Conservation (phyloP, 768 basidiomycete genomes). For the Boletus subparvulus region DNA sequence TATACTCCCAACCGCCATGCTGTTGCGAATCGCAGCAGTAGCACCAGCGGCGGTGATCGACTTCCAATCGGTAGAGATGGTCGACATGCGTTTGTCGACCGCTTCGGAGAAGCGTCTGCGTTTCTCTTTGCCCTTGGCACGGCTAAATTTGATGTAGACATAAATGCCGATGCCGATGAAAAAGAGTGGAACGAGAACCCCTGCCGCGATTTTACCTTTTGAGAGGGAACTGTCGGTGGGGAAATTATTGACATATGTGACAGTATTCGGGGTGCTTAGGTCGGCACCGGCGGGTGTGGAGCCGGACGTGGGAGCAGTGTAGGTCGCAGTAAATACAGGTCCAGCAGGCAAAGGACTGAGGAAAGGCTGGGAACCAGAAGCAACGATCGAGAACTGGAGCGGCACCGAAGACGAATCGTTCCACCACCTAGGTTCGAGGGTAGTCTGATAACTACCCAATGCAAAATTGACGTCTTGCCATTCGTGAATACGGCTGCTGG, state of each 20-base stretch:
- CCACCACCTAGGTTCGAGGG: constrained; percentile 70
- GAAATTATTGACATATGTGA: constrained; percentile 42
- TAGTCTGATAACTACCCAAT: constrained; percentile 48
- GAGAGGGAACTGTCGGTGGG: constrained; percentile 37
- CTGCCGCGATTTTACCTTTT: constrained; percentile 65
- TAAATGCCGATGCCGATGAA: constrained; percentile 45
- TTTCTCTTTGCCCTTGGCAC: constrained; percentile 49
- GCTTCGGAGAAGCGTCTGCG: constrained; percentile 60
- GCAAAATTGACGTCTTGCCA: constrained; percentile 55
- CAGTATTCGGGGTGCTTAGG: constrained; percentile 30
- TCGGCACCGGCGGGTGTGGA: constrained; percentile 42
- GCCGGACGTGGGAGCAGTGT: constrained; percentile 43
- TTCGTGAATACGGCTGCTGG: constrained; percentile 48
- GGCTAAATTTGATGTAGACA: constrained; percentile 53
- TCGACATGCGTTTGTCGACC: constrained; percentile 82
- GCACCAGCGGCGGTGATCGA: constrained; percentile 69
- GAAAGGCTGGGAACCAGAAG: constrained; percentile 50
- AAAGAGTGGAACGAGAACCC: constrained; percentile 60
- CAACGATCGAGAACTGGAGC: constrained; percentile 62
- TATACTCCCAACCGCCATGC: constrained; percentile 49
- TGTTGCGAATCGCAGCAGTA: constrained; percentile 67
- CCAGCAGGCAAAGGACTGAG: constrained; percentile 56
- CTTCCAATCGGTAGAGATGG: constrained; percentile 78
- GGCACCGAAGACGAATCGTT: constrained; percentile 47
- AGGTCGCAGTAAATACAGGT: constrained; percentile 68